Percentiles rank a stretch among this genome's conserved stretches.
Evolutionary conservation across 345 rosid genomes (phyloP).

Genomic region (Gossypium australe): DNA sequence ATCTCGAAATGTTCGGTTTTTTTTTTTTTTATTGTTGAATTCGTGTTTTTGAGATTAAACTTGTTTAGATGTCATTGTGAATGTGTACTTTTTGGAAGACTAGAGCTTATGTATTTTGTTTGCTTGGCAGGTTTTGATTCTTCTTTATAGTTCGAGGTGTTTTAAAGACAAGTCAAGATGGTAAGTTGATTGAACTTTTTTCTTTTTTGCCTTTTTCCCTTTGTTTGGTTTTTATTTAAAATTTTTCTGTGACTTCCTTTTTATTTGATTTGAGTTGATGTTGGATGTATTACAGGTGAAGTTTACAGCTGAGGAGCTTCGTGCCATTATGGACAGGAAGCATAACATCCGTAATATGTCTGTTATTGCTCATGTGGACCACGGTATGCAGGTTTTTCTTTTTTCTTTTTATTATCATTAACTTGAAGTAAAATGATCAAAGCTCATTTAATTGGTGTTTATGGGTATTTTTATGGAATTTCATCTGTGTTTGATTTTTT

Average conservation of each 20-base stretch:
- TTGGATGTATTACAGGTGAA: constrained; percentile 34
- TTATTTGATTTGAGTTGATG: background rate
- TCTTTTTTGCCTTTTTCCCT: background rate
- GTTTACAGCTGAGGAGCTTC: constrained; percentile 56
- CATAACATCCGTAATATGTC: constrained; percentile 72
- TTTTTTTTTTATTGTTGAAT: background rate
- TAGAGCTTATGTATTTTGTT: background rate
- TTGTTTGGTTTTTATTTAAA: background rate
- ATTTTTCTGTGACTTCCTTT: background rate
- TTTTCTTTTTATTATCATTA: background rate
- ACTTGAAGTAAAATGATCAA: constrained; percentile 5
- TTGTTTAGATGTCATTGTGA: background rate
- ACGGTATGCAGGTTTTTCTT: constrained; percentile 20
- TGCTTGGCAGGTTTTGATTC: background rate
- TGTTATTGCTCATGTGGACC: constrained; percentile 74
- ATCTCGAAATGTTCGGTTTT: background rate
- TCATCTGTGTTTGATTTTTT: background rate
- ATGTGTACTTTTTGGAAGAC: background rate
- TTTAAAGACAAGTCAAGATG: background rate
- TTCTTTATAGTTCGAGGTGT: background rate
- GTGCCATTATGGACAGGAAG: constrained; percentile 60
- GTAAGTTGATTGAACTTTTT: background rate
- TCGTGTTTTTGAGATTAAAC: background rate
- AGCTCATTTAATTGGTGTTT: background rate
- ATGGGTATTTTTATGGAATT: background rate